phyloP scores from a whole-genome alignment of 768 basidiomycete species.

The Dictyophora rubrovolvata region DNA sequence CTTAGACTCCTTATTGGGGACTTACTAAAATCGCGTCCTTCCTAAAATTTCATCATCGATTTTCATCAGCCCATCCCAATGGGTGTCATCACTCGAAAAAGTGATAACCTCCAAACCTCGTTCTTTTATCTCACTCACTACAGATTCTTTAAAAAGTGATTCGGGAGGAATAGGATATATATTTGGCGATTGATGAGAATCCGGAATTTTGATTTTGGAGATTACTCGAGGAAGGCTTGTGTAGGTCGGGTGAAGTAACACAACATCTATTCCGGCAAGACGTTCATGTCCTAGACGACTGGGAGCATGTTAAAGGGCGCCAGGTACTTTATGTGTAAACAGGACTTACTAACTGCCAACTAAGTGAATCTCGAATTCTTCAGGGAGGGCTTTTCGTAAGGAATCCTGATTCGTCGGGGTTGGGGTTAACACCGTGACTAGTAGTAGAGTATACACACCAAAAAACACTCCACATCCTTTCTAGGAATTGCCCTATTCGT shows the following conservation, averaged over 20 bases:
- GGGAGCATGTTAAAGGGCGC: neutral
- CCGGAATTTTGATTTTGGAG: neutral
- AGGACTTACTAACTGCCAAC: constrained; percentile 47
- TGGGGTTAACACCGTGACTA: too few species aligned
- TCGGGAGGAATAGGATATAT: constrained; percentile 12
- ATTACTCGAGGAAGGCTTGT: constrained; percentile 32
- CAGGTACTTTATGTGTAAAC: neutral
- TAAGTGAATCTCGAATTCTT: constrained; percentile 39
- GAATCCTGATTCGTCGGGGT: constrained; percentile 30
- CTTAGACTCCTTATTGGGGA: neutral
- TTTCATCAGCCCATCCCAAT: constrained; percentile 45
- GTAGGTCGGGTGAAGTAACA: constrained; percentile 37
- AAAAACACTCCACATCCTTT: constrained; percentile 33
- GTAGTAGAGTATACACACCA: constrained; percentile 25
- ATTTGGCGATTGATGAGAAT: constrained; percentile 13
- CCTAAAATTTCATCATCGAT: constrained; percentile 22
- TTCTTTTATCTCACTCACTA: constrained; percentile 33
- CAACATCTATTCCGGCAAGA: constrained; percentile 30
- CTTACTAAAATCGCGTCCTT: constrained; percentile 19
- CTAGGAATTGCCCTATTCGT: constrained; percentile 20
- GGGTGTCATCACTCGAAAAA: constrained; percentile 20
- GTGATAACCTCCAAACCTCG: constrained; percentile 36
- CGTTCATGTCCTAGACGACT: constrained; percentile 38
- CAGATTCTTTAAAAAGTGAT: constrained; percentile 23
- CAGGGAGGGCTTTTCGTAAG: constrained; percentile 34